These are phyloP conservation scores for Aspergillus panamensis DNA, from an alignment of 495 filamentous ascomycete genomes.

Conservation along the genomic window DNA sequence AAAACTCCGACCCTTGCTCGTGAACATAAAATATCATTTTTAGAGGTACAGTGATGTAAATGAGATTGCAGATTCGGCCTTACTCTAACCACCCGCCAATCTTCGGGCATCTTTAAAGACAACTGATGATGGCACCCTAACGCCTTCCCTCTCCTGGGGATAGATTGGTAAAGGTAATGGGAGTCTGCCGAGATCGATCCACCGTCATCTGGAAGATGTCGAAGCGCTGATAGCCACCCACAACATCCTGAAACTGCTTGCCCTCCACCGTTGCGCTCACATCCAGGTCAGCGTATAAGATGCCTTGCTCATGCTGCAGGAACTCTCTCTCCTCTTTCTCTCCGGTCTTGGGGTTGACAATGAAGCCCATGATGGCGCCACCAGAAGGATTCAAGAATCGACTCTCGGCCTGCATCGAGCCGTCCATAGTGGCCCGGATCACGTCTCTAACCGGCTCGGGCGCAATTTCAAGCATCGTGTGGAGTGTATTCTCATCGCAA, in stretches of 20 bases:
- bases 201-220: constrained; percentile 43
- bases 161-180: constrained; percentile 4
- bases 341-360: constrained; percentile 13
- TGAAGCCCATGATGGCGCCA: constrained; percentile 25
- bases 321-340: constrained; percentile 21
- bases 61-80: no score
- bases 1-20: no score
- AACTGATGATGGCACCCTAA: no score
- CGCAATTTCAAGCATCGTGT: constrained; percentile 9
- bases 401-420: constrained; percentile 28
- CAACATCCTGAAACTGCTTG: constrained; percentile 46
- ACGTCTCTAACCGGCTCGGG: neutral
- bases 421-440: constrained; percentile 14
- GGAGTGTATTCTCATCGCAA: constrained; percentile 28
- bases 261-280: constrained; percentile 36
- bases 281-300: constrained; percentile 43
- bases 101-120: no score
- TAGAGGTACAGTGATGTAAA: no score
- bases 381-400: constrained; percentile 42
- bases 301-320: constrained; percentile 35
- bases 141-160: no score
- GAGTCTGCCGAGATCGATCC: constrained; percentile 23
- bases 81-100: no score
- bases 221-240: constrained; percentile 41
- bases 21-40: no score